Conservation (phyloP, 2,329 filamentous ascomycete species). For the Neofusicoccum ribis region DNA sequence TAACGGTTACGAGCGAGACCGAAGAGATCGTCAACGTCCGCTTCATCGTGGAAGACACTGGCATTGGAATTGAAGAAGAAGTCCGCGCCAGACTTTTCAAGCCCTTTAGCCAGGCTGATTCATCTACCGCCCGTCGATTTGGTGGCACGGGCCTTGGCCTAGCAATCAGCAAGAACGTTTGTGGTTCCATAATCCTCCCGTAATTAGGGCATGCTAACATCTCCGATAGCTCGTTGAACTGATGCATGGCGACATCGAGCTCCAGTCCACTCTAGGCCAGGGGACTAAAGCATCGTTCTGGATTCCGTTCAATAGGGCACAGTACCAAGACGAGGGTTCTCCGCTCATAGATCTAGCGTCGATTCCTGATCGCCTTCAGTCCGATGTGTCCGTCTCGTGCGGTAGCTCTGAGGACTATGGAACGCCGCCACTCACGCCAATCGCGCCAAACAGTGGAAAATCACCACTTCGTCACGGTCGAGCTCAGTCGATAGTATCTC, state of each 20-base stretch:
- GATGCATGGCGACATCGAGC: slow-evolving; percentile 73
- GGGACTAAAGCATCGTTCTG: slow-evolving; percentile 76
- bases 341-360: slow-evolving; percentile 62
- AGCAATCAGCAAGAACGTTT: slow-evolving; percentile 74
- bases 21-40: slow-evolving; percentile 65
- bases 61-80: slow-evolving; percentile 79
- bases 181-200: slow-evolving; percentile 1
- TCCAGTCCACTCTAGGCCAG: slow-evolving; percentile 65
- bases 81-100: slow-evolving; percentile 72
- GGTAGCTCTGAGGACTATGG: slow-evolving; percentile 63
- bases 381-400: slow-evolving; percentile 60
- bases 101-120: slow-evolving; percentile 79
- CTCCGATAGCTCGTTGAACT: slow-evolving; percentile 61
- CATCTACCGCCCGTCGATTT: slow-evolving; percentile 75
- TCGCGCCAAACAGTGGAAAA: slow-evolving; percentile 24
- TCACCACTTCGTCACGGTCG: slow-evolving; percentile 4
- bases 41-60: slow-evolving; percentile 74
- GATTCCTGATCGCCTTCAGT: slow-evolving; percentile 66
- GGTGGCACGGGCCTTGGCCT: slow-evolving; percentile 76
- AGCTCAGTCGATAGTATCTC: slow-evolving; percentile 2
- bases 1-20: slow-evolving; percentile 64
- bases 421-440: slow-evolving; percentile 44
- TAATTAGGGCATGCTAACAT: neutral
- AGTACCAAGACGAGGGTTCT: slow-evolving; percentile 51
- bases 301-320: slow-evolving; percentile 74